phyloP scores from a whole-genome alignment of 2,329 filamentous ascomycete species.

The Didymosphaeria variabile region DNA sequence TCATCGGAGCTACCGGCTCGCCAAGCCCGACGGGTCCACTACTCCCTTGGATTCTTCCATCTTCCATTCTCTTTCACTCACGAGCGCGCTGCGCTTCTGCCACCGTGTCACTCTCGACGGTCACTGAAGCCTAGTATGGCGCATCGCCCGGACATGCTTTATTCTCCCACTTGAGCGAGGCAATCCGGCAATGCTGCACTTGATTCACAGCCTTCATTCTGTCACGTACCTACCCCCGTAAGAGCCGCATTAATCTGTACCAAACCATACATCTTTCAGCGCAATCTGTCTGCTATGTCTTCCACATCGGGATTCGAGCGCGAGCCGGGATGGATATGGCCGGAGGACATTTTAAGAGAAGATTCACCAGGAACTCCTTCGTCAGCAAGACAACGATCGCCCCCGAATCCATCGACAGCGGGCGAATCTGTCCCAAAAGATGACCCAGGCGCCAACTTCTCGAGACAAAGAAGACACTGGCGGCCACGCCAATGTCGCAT shows the following conservation, averaged over 20 bases:
- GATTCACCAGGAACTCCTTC: slow-evolving; percentile 30
- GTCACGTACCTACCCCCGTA: slow-evolving; percentile 33
- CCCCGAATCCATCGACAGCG: slow-evolving; percentile 27
- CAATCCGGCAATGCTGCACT: slow-evolving; percentile 26
- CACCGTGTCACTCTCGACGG: slow-evolving; percentile 40
- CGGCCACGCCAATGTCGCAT: slow-evolving; percentile 84
- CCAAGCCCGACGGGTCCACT: slow-evolving; percentile 7
- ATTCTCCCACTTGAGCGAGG: not conserved
- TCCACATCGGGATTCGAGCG: slow-evolving; percentile 51
- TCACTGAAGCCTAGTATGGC: slow-evolving; percentile 18
- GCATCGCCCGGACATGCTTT: slow-evolving; percentile 11
- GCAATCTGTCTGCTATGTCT: slow-evolving; percentile 45
- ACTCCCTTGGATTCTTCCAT: slow-evolving; percentile 25
- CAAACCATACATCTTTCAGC: slow-evolving; percentile 13
- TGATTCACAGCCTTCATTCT: slow-evolving; percentile 8
- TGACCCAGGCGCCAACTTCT: slow-evolving; percentile 21
- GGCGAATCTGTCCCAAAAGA: slow-evolving; percentile 21
- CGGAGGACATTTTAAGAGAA: slow-evolving; percentile 54
- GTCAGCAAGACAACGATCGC: slow-evolving; percentile 25
- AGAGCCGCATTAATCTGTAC: slow-evolving; percentile 32
- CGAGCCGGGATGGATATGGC: slow-evolving; percentile 58
- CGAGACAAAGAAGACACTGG: slow-evolving; percentile 61
- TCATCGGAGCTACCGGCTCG: not conserved
- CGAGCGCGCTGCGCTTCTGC: slow-evolving; percentile 30
- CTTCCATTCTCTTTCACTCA: slow-evolving; percentile 26